Evolutionary conservation across 805 yeast genomes (phyloP), one percentile per base, ranked within the genome.

Genomic region (Metschnikowia dekortorum): DNA sequence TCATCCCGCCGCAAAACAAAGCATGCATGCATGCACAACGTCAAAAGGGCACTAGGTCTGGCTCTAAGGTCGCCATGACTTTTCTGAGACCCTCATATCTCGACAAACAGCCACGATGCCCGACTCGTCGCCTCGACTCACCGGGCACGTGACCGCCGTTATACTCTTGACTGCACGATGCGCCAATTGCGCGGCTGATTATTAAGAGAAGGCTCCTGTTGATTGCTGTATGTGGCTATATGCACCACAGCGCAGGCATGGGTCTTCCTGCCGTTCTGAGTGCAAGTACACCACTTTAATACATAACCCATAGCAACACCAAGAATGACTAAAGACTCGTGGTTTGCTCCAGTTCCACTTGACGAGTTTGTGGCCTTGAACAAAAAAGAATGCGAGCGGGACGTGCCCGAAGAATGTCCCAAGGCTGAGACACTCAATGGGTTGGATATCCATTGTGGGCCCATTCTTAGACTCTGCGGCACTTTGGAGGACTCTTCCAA

Each of bases 381-480:
- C 48, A 41, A 52, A 22, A 54, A 60, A 38, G 44, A 50, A 26
- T 48, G 57, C 39, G 58, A 55, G 14, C 52, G 42, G 6, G 46
- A 59, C 22, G 65, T 65, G 6, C 75, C 76, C 14, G 60, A 60
- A 13, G 48, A 55, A 31, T 54, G 62, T 40, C 78, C 78, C 2
- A 52, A 50, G 8, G 58, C 60, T 2, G 63, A 60, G 8, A 60
- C 61, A 13, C 47, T 66, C 33, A 66, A 59, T n/a, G 67, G 66
- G 7, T 49, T 74, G n/a, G 75, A 78, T 37, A 71, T 84, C 18
- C 69, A 75, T 45, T 83, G 88, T 63, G 98, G 98, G 1, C 98
- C 98, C 0, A 71, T 84, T 31, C 67, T 91, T 44, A 74, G 94
- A 50, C 78, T 85, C 44, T 69, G 82, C 51, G 90, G 85, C 6